These are phyloP conservation scores for Ophiostoma perfectum DNA, from an alignment of 2,329 filamentous ascomycete genomes.

Conservation along the genomic window DNA sequence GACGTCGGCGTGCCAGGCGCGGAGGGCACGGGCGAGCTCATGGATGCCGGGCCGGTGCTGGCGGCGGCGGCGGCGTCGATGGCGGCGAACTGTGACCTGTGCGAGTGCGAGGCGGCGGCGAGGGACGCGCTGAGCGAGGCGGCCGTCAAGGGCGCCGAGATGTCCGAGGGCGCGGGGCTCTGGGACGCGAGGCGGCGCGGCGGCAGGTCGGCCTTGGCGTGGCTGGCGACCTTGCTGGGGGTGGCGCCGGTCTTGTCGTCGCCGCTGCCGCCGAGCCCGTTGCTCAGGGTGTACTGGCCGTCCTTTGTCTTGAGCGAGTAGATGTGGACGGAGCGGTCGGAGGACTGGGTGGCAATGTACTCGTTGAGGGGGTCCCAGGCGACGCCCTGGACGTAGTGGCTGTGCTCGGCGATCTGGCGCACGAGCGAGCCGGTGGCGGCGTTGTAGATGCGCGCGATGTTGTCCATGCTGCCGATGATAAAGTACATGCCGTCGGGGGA, in stretches of 20 bases:
- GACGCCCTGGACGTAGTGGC: constrained; percentile 96
- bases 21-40: constrained; percentile 78
- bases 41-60: constrained; percentile 35
- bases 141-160: constrained; percentile 33
- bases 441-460: constrained; percentile 95
- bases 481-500: constrained; percentile 95
- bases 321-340: constrained; percentile 94
- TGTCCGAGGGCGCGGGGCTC: constrained; percentile 85
- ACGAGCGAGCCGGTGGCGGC: constrained; percentile 65
- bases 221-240: constrained; percentile 17
- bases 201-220: constrained; percentile 69
- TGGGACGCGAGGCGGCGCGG: constrained; percentile 81
- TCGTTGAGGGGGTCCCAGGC: constrained; percentile 98
- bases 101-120: constrained; percentile 28
- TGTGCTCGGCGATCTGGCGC: constrained; percentile 93
- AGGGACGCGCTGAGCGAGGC: constrained; percentile 6
- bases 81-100: constrained; percentile 58
- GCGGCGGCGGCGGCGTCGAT: constrained; percentile 45
- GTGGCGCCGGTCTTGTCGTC: constrained; percentile 38
- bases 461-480: constrained; percentile 99
- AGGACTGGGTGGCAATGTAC: constrained; percentile 96
- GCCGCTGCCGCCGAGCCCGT: constrained; percentile 36
- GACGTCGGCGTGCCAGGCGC: constrained; percentile 91
- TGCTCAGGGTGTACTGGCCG: constrained; percentile 73
- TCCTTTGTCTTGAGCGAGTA: constrained; percentile 96